Base-by-base conservation (phyloP, 2,329 filamentous ascomycete genomes). In the Cadophora malorum region DNA sequence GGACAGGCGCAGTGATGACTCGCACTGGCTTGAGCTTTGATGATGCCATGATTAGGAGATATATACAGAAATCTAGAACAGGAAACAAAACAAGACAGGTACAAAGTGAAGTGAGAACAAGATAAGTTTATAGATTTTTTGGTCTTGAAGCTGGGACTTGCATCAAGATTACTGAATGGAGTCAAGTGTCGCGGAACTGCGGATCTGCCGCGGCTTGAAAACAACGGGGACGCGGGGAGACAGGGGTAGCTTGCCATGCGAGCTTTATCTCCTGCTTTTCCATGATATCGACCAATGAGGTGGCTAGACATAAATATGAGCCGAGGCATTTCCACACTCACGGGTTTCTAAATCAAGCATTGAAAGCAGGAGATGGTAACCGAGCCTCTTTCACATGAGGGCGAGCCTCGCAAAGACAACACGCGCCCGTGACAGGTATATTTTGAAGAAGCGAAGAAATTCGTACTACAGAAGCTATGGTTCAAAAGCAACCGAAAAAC, bases 1-100 rank as follows among this genome's bases (percentile, higher is more conserved):
- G 56, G n/a, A 67, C 14, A 12, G 67, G 68, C 0, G 67, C 59
- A 2, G 65, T 62, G 33, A 70, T 63, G 33, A 69, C 19, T 31
- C 52, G 41, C 14, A 63, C 21, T n/a, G 65, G 55, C 9, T 38
- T 21, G n/a, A 63, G 31, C 35, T 67, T 66, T 21, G 67, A 58
- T 10, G 33, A 25, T 2, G 56, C 12, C 62, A 67, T 65, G 4
- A 33, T 58, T 52, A 35, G n/a, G 10, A 25, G n/a, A 31, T 14
- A 45, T 45, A 45, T 3, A 45, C 16, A 6, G 28, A 28, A 28
- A 45, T 5, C 33, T 9, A n/a, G n/a, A 33, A 10, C 21, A 59
- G 21, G 38, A 41, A 62, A 21, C 49, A 59, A 14, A 21, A 49
- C n/a, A 49, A 8, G 6, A 49, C 45, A 25, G 8, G 28, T 35